Conservation (phyloP, 139 green algal genomes). For the Picochlorum sp. region DNA sequence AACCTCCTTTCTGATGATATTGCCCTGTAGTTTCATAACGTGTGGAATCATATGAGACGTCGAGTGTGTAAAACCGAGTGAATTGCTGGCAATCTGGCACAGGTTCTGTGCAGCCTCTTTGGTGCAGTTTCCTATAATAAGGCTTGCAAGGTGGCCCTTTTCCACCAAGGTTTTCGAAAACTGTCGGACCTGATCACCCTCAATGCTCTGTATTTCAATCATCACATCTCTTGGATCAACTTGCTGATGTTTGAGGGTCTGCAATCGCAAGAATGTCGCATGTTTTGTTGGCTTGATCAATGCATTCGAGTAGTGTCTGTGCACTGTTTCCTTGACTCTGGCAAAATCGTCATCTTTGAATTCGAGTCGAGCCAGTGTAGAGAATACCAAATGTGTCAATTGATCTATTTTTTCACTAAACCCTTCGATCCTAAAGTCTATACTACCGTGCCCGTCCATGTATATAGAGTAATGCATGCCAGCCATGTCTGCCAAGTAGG, state of each 20-base stretch:
- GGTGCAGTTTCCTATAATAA: constrained; percentile 77
- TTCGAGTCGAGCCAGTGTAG: constrained; percentile 34
- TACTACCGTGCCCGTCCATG: constrained; percentile 36
- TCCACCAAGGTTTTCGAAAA: constrained; percentile 34
- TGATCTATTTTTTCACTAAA: constrained; percentile 82
- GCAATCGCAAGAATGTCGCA: constrained; percentile 64
- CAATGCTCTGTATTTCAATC: constrained; percentile 12
- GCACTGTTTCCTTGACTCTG: constrained; percentile 58
- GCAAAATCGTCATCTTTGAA: constrained; percentile 33
- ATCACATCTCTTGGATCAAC: constrained; percentile 30
- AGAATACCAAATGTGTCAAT: constrained; percentile 56
- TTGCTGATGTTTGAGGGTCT: constrained; percentile 34
- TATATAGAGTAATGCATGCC: constrained; percentile 54
- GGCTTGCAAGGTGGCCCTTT: constrained; percentile 57
- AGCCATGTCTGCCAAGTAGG: constrained; percentile 80
- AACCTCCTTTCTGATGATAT: background rate
- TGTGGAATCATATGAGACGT: background rate
- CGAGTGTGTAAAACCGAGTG: background rate
- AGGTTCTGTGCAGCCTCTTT: constrained; percentile 27
- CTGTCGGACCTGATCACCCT: constrained; percentile 8
- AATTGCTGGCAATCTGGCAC: constrained; percentile 9
- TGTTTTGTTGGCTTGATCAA: constrained; percentile 72
- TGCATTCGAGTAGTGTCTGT: constrained; percentile 72
- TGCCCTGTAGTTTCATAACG: background rate
- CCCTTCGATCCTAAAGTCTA: constrained; percentile 77